Conservation (phyloP, 2,329 filamentous ascomycete genomes). For the Pezicula radicicola region DNA sequence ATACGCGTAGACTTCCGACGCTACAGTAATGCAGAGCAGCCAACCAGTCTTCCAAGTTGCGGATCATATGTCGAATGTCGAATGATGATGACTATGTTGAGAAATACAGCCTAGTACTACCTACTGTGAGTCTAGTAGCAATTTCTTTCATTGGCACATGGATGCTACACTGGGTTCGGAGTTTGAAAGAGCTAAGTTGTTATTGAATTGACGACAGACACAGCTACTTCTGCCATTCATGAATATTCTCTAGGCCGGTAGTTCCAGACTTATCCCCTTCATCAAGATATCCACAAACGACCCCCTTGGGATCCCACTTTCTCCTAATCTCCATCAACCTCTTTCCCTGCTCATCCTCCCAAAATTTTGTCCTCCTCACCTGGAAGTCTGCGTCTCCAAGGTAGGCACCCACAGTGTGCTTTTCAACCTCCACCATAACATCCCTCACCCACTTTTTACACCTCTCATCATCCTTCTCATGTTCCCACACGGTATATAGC, state of each 20-base stretch:
- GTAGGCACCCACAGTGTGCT: constrained; percentile 45
- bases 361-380: constrained; percentile 42
- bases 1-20: too few relatives aligned
- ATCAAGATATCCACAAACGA: constrained; percentile 43
- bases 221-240: constrained; percentile 28
- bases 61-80: too few relatives aligned
- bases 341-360: constrained; percentile 38
- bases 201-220: neutral
- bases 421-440: constrained; percentile 36
- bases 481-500: constrained; percentile 48
- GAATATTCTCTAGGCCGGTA: constrained; percentile 38
- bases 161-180: too few relatives aligned
- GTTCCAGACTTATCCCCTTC: constrained; percentile 38
- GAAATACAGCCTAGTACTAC: too few relatives aligned
- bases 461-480: constrained; percentile 39
- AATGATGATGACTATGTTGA: too few relatives aligned
- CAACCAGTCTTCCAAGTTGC: too few relatives aligned
- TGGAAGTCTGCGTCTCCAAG: constrained; percentile 54
- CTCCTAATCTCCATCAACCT: constrained; percentile 39
- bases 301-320: constrained; percentile 41
- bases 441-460: constrained; percentile 42
- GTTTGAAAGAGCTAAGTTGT: too few relatives aligned
- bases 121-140: too few relatives aligned
- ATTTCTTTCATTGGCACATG: too few relatives aligned
- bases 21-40: too few relatives aligned